phyloP scores from a whole-genome alignment of 305 asterid genomes.

The Plantago lanceolata region DNA sequence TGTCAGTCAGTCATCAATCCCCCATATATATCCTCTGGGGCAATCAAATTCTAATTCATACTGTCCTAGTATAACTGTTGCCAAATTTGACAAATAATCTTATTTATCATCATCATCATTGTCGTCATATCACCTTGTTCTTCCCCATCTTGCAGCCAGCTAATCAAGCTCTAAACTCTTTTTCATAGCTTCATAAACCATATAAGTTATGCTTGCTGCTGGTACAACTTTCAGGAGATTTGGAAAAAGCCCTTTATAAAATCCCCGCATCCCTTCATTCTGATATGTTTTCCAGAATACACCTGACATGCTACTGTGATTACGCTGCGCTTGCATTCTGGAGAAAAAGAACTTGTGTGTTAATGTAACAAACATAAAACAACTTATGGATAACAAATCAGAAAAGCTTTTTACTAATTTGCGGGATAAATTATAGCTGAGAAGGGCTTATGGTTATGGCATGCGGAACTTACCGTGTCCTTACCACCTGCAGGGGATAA shows the following conservation, averaged over 20 bases:
- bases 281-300: slow-evolving; percentile 60
- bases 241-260: slow-evolving; percentile 90
- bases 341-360: slow-evolving; percentile 23
- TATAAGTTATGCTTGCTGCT: slow-evolving; percentile 93
- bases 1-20: slow-evolving; percentile 4
- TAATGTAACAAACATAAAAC: neutral
- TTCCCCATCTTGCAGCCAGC: slow-evolving; percentile 24
- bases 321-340: slow-evolving; percentile 94
- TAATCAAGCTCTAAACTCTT: slow-evolving; percentile 73
- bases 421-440: neutral
- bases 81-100: slow-evolving; percentile 26
- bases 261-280: slow-evolving; percentile 73
- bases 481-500: slow-evolving; percentile 89
- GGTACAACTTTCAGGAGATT: slow-evolving; percentile 95
- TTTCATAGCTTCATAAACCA: slow-evolving; percentile 91
- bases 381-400: neutral
- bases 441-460: neutral
- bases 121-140: slow-evolving; percentile 12
- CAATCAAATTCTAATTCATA: slow-evolving; percentile 21
- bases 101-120: slow-evolving; percentile 22
- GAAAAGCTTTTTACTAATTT: neutral
- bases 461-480: slow-evolving; percentile 64
- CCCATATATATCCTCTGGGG: slow-evolving; percentile 2
- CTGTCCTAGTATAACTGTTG: slow-evolving; percentile 32
- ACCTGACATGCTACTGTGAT: slow-evolving; percentile 57